phyloP scores from a whole-genome alignment of 2,329 filamentous ascomycete species.

The Hypoxylon sp. region DNA sequence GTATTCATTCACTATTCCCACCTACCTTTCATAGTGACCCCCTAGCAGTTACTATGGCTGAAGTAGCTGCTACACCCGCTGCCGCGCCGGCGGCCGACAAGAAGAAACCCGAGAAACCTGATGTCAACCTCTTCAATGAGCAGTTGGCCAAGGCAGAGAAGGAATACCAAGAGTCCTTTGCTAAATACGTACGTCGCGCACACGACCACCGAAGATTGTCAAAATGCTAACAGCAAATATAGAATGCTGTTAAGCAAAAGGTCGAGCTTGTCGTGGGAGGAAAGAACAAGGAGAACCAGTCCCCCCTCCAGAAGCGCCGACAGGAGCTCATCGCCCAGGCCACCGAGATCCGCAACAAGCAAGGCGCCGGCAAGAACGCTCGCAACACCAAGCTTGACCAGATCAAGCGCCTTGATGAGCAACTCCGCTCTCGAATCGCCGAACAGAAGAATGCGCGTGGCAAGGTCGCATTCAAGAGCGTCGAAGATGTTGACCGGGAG shows the following conservation, averaged over 20 bases:
- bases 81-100: conserved; percentile 62
- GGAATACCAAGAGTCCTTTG: conserved; percentile 83
- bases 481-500: conserved; percentile 88
- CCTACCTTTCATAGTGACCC: conserved; percentile 15
- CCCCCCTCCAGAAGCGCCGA: conserved; percentile 84
- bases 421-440: conserved; percentile 84
- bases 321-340: conserved; percentile 87
- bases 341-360: conserved; percentile 87
- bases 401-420: conserved; percentile 91
- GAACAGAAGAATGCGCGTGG: conserved; percentile 90
- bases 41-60: conserved; percentile 61
- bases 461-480: conserved; percentile 87
- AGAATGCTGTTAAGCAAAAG: conserved; percentile 92
- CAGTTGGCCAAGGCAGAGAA: conserved; percentile 87
- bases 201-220: background rate
- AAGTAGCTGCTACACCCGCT: conserved; percentile 61
- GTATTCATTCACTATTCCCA: conserved; percentile 31
- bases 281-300: conserved; percentile 83
- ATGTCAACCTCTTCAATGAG: conserved; percentile 87
- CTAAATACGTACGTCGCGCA: conserved; percentile 60
- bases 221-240: conserved; percentile 43
- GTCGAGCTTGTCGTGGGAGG: conserved; percentile 84
- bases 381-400: conserved; percentile 86
- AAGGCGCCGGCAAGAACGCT: conserved; percentile 87
- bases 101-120: conserved; percentile 85